Conservation (phyloP, 148 eudicot species). For the Dianthus caryophyllus region DNA sequence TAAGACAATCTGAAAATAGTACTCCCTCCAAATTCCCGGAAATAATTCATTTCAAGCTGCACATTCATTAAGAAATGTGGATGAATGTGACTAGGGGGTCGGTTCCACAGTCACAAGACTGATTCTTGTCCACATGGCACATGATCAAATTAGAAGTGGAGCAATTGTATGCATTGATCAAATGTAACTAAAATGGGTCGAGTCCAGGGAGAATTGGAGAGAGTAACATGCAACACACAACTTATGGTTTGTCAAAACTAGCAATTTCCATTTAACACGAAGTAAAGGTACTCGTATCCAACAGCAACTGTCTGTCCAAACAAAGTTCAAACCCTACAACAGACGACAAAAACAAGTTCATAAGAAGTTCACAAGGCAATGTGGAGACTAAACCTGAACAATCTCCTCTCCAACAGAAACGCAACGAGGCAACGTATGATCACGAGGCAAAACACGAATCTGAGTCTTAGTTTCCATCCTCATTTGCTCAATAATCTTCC, state of each 20-base stretch:
- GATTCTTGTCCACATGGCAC: too few species aligned
- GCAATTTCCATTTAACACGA: neutral
- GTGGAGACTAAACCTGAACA: slow-evolving; percentile 72
- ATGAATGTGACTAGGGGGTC: too few species aligned
- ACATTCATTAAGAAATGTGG: too few species aligned
- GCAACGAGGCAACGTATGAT: slow-evolving; percentile 85
- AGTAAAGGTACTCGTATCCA: slow-evolving; percentile 7
- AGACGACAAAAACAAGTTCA: slow-evolving; percentile 12
- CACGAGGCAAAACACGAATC: slow-evolving; percentile 88
- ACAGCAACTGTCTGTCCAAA: slow-evolving; percentile 10
- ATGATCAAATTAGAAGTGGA: too few species aligned
- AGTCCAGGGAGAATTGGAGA: too few species aligned
- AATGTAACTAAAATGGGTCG: too few species aligned
- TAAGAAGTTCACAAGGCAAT: slow-evolving; percentile 20
- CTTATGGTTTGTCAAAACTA: slow-evolving; percentile 2
- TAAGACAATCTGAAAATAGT: too few species aligned
- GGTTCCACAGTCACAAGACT: too few species aligned
- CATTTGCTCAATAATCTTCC: slow-evolving; percentile 98
- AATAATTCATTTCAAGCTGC: too few species aligned
- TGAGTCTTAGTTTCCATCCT: slow-evolving; percentile 94
- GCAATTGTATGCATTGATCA: too few species aligned
- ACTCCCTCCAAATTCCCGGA: too few species aligned
- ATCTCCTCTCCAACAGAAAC: slow-evolving; percentile 89
- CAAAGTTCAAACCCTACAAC: slow-evolving; percentile 14
- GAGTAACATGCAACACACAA: neutral